Conservation (phyloP, 2,329 filamentous ascomycete genomes). For the Penicillium sp. region DNA sequence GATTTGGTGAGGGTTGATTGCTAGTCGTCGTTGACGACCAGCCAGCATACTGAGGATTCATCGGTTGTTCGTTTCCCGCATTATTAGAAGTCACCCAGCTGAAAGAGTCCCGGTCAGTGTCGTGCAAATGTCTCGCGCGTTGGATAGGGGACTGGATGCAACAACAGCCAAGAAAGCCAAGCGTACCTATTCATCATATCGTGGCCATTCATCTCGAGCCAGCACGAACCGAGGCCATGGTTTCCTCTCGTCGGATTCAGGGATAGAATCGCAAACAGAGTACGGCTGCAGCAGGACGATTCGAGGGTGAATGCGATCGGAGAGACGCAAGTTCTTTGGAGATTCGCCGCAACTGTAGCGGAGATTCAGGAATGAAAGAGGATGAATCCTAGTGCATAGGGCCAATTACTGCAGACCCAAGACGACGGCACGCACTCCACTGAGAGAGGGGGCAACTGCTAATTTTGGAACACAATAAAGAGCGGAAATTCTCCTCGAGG, state of each 20-base stretch:
- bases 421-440: constrained; percentile 23
- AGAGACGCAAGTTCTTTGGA: constrained; percentile 17
- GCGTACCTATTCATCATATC: constrained; percentile 46
- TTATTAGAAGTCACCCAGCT: constrained; percentile 39
- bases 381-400: constrained; percentile 17
- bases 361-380: constrained; percentile 18
- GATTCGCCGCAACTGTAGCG: constrained; percentile 35
- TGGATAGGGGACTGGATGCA: constrained; percentile 6
- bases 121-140: constrained; percentile 1
- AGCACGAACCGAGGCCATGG: constrained; percentile 35
- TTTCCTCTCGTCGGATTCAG: constrained; percentile 23
- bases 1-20: constrained; percentile 42
- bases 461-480: constrained; percentile 30
- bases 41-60: constrained; percentile 33
- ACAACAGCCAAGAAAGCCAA: constrained; percentile 14
- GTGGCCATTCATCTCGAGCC: constrained; percentile 30
- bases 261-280: constrained; percentile 19
- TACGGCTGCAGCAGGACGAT: constrained; percentile 20
- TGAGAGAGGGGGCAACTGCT: constrained; percentile 16
- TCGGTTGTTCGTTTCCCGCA: constrained; percentile 38
- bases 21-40: constrained; percentile 37
- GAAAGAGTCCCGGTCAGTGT: constrained; percentile 30
- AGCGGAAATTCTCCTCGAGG: constrained; percentile 9
- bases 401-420: constrained; percentile 24
- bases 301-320: not conserved